Evolutionary conservation across 257 asterid genomes (phyloP).

Genomic region (Salvia rosmarinus): DNA sequence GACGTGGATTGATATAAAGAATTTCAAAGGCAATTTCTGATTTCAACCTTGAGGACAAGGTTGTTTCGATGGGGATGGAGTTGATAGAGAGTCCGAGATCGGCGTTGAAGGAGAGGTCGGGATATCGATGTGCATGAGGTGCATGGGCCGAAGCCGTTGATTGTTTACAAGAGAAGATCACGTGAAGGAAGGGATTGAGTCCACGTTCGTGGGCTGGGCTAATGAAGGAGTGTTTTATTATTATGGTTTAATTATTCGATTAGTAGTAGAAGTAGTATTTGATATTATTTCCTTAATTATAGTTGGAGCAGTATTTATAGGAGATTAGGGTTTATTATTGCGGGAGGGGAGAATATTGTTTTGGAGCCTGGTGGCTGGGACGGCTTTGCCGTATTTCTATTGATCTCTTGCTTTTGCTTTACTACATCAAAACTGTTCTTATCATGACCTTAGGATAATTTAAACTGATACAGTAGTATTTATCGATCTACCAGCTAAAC

Average conservation of each 20-base stretch:
- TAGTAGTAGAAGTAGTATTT: neutral
- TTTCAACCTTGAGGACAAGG: neutral
- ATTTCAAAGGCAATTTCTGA: neutral
- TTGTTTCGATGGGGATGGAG: neutral
- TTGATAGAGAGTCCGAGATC: neutral
- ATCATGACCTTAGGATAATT: neutral
- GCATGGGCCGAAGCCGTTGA: neutral
- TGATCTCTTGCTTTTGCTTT: neutral
- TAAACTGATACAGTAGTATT: neutral
- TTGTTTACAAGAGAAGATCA: neutral
- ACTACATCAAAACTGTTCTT: neutral
- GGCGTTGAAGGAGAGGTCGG: too few relatives aligned
- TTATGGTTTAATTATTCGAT: neutral
- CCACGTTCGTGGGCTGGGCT: neutral
- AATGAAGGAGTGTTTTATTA: neutral
- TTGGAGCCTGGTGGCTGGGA: too few relatives aligned
- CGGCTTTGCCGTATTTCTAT: neutral
- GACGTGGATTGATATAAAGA: neutral
- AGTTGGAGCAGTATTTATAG: too few relatives aligned
- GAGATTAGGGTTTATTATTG: too few relatives aligned
- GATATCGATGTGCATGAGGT: too few relatives aligned
- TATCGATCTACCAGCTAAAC: neutral
- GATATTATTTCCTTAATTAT: neutral
- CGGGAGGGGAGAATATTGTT: too few relatives aligned
- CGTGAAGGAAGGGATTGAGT: neutral